Conservation (phyloP, 2,329 filamentous ascomycete species). For the Dothideomycetes sp. region DNA sequence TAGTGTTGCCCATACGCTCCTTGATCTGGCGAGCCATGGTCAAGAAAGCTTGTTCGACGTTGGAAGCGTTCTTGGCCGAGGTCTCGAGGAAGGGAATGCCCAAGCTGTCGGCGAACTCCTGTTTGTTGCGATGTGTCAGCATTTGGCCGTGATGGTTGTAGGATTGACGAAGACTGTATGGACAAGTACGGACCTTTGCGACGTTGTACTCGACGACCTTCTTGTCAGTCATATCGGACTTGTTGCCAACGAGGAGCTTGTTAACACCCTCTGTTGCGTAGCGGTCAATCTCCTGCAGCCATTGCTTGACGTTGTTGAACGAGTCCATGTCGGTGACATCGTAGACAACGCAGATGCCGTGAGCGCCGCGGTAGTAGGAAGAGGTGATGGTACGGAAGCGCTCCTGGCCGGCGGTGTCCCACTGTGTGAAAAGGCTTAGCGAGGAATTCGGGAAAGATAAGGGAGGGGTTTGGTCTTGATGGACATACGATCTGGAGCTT, state of each 20-base stretch:
- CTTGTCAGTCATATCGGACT: slow-evolving; percentile 99
- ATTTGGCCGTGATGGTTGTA: neutral
- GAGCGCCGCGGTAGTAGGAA: slow-evolving; percentile 97
- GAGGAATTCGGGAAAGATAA: too few relatives aligned
- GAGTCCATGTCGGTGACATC: slow-evolving; percentile 99
- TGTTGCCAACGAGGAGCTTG: slow-evolving; percentile 98
- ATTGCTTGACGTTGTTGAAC: slow-evolving; percentile 99
- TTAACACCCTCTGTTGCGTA: slow-evolving; percentile 99
- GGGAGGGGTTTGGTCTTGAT: too few relatives aligned
- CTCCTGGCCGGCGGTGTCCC: slow-evolving; percentile 98
- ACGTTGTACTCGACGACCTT: slow-evolving; percentile 99
- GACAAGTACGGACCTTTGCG: slow-evolving; percentile 68
- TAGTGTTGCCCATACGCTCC: slow-evolving; percentile 96
- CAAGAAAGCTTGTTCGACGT: slow-evolving; percentile 98
- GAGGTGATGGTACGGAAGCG: slow-evolving; percentile 99
- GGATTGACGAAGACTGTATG: neutral
- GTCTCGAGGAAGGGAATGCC: slow-evolving; percentile 99
- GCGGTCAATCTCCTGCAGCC: slow-evolving; percentile 98
- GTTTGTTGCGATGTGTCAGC: slow-evolving; percentile 5
- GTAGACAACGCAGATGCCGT: slow-evolving; percentile 99
- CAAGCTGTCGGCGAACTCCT: slow-evolving; percentile 98
- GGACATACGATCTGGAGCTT: slow-evolving; percentile 92
- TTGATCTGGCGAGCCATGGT: slow-evolving; percentile 99
- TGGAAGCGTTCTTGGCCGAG: slow-evolving; percentile 98
- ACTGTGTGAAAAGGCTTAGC: too few relatives aligned